These are phyloP conservation scores for Quercus parvula DNA, from an alignment of 306 rosid species.

Conservation along the genomic window DNA sequence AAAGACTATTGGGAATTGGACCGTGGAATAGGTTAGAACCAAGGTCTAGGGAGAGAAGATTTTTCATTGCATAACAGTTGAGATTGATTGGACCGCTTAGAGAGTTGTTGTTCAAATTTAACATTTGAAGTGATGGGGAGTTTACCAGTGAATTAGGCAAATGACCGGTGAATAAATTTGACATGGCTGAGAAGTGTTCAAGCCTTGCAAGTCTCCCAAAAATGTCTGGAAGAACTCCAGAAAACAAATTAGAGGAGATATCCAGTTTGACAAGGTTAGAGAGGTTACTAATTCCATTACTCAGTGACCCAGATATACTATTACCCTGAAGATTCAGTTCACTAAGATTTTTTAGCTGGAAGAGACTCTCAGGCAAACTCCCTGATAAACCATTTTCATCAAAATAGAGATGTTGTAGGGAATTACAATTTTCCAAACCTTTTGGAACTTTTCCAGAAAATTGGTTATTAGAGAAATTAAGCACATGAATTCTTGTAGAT, in stretches of 20 bases:
- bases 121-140: conserved; percentile 13
- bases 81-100: conserved; percentile 15
- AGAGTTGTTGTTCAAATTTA: conserved; percentile 26
- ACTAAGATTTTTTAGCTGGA: not conserved
- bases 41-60: conserved; percentile 29
- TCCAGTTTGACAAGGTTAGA: conserved; percentile 23
- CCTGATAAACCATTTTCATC: not conserved
- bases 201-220: conserved; percentile 16
- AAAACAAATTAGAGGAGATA: conserved; percentile 18
- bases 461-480: conserved; percentile 12
- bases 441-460: conserved; percentile 16
- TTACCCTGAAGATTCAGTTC: conserved; percentile 15
- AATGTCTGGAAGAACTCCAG: conserved; percentile 28
- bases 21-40: conserved; percentile 31
- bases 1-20: conserved; percentile 31
- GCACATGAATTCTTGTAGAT: not conserved
- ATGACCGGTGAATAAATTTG: conserved; percentile 21
- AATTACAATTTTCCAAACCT: conserved; percentile 4
- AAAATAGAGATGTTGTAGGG: not conserved
- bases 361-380: conserved; percentile 2
- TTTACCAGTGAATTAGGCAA: conserved; percentile 23
- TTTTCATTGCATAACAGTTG: conserved; percentile 29
- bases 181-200: not conserved
- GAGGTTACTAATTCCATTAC: conserved; percentile 23
- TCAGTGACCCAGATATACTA: conserved; percentile 15